phyloP scores from a whole-genome alignment of 177 flowering plant species.

The Vitis hybrid region DNA sequence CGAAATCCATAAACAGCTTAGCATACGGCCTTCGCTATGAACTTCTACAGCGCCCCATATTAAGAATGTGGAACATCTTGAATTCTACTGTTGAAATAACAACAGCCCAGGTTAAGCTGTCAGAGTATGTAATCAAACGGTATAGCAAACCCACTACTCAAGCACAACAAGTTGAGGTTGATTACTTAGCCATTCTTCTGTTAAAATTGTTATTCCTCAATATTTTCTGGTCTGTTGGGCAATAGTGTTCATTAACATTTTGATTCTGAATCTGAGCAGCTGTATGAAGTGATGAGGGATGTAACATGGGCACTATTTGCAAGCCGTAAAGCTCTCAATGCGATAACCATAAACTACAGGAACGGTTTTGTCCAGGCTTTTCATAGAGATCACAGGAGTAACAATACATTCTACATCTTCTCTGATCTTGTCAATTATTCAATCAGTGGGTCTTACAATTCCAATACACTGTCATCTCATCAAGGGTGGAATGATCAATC shows the following conservation, averaged over 20 bases:
- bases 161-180: constrained; percentile 78
- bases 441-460: constrained; percentile 28
- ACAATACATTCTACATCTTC: constrained; percentile 87
- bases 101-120: constrained; percentile 87
- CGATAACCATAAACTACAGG: constrained; percentile 81
- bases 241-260: background rate
- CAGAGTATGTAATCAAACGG: constrained; percentile 70
- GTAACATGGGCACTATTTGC: constrained; percentile 94
- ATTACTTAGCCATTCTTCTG: constrained; percentile 6
- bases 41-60: constrained; percentile 87
- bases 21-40: constrained; percentile 87
- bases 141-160: constrained; percentile 60
- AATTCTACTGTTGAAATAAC: constrained; percentile 89
- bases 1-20: constrained; percentile 67
- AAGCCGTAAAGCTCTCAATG: constrained; percentile 82
- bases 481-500: constrained; percentile 62
- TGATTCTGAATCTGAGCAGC: constrained; percentile 39
- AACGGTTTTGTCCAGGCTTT: constrained; percentile 98
- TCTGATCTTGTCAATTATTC: constrained; percentile 71
- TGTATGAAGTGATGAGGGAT: constrained; percentile 78
- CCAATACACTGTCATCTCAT: constrained; percentile 29
- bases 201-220: background rate
- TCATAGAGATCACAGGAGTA: constrained; percentile 85
- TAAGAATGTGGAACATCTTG: constrained; percentile 94
- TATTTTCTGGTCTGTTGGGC: background rate